Evolutionary conservation across 2,329 filamentous ascomycete species (phyloP).

Genomic region (Trichoderma sp.): DNA sequence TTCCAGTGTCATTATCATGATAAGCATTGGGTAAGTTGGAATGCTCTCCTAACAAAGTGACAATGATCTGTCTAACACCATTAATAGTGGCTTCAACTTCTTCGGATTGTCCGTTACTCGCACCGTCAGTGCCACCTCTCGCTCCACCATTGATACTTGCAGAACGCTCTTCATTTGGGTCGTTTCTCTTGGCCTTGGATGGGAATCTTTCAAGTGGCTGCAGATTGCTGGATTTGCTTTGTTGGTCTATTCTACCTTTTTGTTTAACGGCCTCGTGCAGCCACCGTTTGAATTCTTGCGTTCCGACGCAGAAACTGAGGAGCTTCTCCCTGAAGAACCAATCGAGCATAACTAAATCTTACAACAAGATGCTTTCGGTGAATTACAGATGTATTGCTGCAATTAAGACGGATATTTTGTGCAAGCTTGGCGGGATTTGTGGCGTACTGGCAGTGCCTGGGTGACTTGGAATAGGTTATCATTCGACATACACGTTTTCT

Average conservation of each 20-base stretch:
- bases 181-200: slow-evolving; percentile 85
- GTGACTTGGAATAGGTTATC: not conserved
- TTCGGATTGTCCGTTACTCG: slow-evolving; percentile 94
- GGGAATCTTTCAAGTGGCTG: slow-evolving; percentile 97
- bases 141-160: slow-evolving; percentile 96
- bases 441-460: slow-evolving; percentile 1
- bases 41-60: not conserved
- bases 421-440: not conserved
- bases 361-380: not conserved
- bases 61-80: slow-evolving; percentile 24
- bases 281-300: slow-evolving; percentile 73
- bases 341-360: slow-evolving; percentile 62
- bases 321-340: slow-evolving; percentile 76
- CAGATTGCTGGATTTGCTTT: slow-evolving; percentile 86
- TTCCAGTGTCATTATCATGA: slow-evolving; percentile 88
- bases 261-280: slow-evolving; percentile 92
- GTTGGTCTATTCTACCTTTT: slow-evolving; percentile 92
- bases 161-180: slow-evolving; percentile 98
- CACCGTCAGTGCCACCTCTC: slow-evolving; percentile 83
- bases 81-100: slow-evolving; percentile 87
- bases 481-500: not conserved
- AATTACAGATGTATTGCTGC: not conserved
- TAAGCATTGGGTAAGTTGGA: slow-evolving; percentile 78
- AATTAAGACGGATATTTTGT: not conserved
- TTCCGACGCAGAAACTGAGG: slow-evolving; percentile 53